phyloP scores from a whole-genome alignment of 345 rosid species.

The Aquilaria malaccensis region DNA sequence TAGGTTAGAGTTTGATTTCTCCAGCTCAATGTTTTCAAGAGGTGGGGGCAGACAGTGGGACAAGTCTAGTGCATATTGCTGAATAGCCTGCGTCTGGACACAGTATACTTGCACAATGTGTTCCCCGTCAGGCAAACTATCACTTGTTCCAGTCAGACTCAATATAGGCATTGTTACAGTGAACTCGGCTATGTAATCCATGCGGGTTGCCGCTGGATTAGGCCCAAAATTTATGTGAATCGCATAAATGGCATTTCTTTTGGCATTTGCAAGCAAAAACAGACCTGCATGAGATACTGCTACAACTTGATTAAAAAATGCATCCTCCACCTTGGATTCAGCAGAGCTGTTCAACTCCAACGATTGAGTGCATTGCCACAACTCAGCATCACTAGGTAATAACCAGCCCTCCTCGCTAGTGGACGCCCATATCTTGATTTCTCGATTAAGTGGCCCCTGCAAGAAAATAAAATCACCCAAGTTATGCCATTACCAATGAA shows the following conservation, averaged over 20 bases:
- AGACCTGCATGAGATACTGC: slow-evolving; percentile 55
- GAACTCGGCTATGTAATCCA: slow-evolving; percentile 72
- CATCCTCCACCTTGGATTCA: slow-evolving; percentile 40
- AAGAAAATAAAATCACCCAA: slow-evolving; percentile 2
- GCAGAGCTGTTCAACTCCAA: slow-evolving; percentile 53
- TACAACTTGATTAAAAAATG: slow-evolving; percentile 66
- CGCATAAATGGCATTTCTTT: slow-evolving; percentile 69
- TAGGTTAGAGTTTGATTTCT: slow-evolving; percentile 38
- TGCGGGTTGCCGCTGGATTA: slow-evolving; percentile 49
- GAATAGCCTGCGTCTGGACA: slow-evolving; percentile 72
- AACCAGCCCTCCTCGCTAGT: slow-evolving; percentile 67
- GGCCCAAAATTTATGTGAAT: slow-evolving; percentile 61
- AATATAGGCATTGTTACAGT: slow-evolving; percentile 76
- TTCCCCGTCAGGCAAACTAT: slow-evolving; percentile 47
- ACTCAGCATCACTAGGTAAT: slow-evolving; percentile 51
- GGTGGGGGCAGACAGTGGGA: slow-evolving; percentile 64
- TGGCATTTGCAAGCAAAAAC: slow-evolving; percentile 58
- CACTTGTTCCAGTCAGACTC: slow-evolving; percentile 73
- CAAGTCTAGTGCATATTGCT: slow-evolving; percentile 65
- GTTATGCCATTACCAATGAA: neutral
- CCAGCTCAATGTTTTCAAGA: slow-evolving; percentile 39
- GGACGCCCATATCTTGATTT: slow-evolving; percentile 58
- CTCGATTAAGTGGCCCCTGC: slow-evolving; percentile 62
- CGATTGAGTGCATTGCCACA: slow-evolving; percentile 56
- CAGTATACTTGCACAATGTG: slow-evolving; percentile 61